Evolutionary conservation across 1,139 yeast genomes (phyloP), one percentile per base, ranked within the genome.

Genomic region (Lodderomyces theae): DNA sequence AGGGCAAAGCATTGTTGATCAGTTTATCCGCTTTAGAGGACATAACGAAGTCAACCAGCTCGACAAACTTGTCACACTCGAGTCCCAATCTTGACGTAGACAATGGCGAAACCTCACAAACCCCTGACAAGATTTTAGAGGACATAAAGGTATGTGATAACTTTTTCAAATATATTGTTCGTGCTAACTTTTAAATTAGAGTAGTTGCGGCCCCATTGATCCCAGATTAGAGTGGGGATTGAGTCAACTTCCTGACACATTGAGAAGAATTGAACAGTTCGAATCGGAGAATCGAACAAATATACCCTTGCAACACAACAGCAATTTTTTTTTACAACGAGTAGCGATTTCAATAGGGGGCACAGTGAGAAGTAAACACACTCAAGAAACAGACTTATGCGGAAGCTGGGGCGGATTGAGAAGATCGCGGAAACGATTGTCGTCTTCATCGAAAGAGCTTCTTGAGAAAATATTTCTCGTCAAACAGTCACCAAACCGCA

Each of bases 401-500:
- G 22, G 13, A 16, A 5, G 19, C 16, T 30, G 22, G 22, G 10
- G n/a, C 5, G 22, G 21, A n/a, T 13, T 23, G 1, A 43, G 38
- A 30, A 41, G 33, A 33, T 37, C 44, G 13, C 36, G 42, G 3
- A 34, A 40, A 40, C 37, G 42, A 30, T 37, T 36, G 15, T 34
- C 34, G 22, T 42, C 31, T 13, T 24, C 38, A 9, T 26, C 36
- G 10, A 43, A 35, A 13, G 33, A 38, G 4, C 43, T 52, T 16
- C 46, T 54, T 17, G 53, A 53, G 15, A 35, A 40, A 16, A 45
- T 48, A 7, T 55, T 50, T 35, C 36, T 34, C n/a, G 39, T 37
- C 4, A 37, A 44, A 13, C 45, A 44, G 5, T 38, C 52, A 5
- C 66, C 67, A 0, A 61, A 58, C 37, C 52, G 59, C 22, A 47